phyloP scores from a whole-genome alignment of 306 rosid genomes.

The Begonia fuchsioides region DNA sequence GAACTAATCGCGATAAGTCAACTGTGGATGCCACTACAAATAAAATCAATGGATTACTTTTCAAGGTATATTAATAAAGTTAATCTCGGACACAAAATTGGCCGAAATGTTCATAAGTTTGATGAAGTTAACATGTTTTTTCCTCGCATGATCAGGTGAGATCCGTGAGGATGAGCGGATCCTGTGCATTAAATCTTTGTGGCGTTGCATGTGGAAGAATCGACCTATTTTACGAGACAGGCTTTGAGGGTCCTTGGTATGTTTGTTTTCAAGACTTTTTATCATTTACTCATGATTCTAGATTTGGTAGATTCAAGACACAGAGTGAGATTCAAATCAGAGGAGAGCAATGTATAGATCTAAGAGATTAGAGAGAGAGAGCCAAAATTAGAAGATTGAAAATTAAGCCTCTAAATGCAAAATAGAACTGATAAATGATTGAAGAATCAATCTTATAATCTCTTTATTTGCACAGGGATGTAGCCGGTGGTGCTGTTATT shows the following conservation, averaged over 20 bases:
- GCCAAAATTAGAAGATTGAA: no score
- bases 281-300: background rate
- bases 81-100: no score
- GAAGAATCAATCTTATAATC: background rate
- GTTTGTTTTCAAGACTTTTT: conserved; percentile 9
- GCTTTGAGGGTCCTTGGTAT: conserved; percentile 96
- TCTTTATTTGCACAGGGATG: conserved; percentile 54
- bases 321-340: no score
- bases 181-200: conserved; percentile 90
- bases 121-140: background rate
- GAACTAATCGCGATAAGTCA: conserved; percentile 59
- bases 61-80: conserved; percentile 38
- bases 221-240: conserved; percentile 52
- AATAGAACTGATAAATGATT: no score
- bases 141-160: conserved; percentile 55
- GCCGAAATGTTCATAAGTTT: background rate
- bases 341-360: no score
- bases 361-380: no score
- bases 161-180: conserved; percentile 79
- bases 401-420: no score
- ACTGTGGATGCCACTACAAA: conserved; percentile 55
- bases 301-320: background rate
- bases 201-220: conserved; percentile 95
- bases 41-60: conserved; percentile 66
- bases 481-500: conserved; percentile 92